These are phyloP conservation scores for Eucalyptus sp. DNA, from an alignment of 345 rosid species.

Conservation along the genomic window DNA sequence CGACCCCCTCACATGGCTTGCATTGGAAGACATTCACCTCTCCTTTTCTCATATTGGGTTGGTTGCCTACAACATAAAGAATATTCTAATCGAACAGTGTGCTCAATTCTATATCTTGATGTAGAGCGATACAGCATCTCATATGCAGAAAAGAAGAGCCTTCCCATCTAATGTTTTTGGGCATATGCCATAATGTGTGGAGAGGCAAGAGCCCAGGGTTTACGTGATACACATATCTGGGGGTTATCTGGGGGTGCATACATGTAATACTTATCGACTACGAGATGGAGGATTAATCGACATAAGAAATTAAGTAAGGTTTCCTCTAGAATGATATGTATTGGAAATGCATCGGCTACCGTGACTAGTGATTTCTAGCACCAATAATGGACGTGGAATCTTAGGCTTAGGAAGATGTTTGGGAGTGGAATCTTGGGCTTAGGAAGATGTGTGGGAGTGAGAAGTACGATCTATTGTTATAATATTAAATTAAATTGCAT, in stretches of 20 bases:
- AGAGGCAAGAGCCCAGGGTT: not conserved
- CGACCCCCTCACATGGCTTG: not conserved
- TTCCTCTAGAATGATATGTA: not conserved
- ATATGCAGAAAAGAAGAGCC: not conserved
- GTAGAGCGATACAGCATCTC: not conserved
- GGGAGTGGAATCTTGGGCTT: not conserved
- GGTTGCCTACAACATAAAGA: not conserved
- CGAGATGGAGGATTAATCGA: not conserved
- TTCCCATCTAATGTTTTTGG: not conserved
- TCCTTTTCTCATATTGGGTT: not conserved
- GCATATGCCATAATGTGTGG: not conserved
- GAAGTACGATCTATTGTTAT: not conserved
- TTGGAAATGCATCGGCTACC: not conserved
- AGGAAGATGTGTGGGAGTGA: not conserved
- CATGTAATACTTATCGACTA: not conserved
- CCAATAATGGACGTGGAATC: not conserved
- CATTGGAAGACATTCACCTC: not conserved
- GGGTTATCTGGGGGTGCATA: not conserved
- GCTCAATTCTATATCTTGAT: not conserved
- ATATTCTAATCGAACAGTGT: not conserved
- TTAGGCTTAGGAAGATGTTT: not conserved
- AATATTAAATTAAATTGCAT: not conserved
- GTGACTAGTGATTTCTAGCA: not conserved
- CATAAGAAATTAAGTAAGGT: not conserved
- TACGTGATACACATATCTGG: not conserved